These are phyloP conservation scores for Syncephalastrum racemosum DNA, from an alignment of 371 early-diverging fungal genomes.

Conservation along the genomic window DNA sequence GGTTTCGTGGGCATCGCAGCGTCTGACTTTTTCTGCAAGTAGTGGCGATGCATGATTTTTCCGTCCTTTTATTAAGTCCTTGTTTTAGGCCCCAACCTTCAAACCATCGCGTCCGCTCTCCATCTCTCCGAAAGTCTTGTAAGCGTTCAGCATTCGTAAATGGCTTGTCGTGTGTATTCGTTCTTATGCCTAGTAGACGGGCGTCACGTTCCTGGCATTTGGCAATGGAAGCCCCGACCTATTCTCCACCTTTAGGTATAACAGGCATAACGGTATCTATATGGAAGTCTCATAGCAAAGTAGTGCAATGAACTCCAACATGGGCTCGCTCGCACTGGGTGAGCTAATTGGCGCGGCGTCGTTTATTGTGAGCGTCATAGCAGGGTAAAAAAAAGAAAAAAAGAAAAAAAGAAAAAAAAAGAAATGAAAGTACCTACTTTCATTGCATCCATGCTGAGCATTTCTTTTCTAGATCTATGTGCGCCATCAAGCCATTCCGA, in stretches of 20 bases:
- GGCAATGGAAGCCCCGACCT: conserved; percentile 89
- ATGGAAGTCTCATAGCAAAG: neutral
- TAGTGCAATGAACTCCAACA: conserved; percentile 71
- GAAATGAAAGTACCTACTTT: neutral
- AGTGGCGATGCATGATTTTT: neutral
- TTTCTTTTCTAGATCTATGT: conserved; percentile 58
- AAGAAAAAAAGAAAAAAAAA: conserved; percentile 14
- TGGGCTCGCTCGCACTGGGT: conserved; percentile 78
- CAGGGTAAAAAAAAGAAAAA: conserved; percentile 38
- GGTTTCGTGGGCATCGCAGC: conserved; percentile 72
- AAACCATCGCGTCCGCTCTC: conserved; percentile 61
- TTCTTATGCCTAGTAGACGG: conserved; percentile 51
- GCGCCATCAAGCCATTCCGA: conserved; percentile 65
- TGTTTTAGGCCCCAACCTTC: conserved; percentile 59
- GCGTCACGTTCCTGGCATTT: conserved; percentile 83
- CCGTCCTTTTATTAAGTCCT: neutral
- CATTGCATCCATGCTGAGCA: neutral
- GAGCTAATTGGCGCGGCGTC: conserved; percentile 81
- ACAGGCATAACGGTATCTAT: neutral
- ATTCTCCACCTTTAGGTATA: conserved; percentile 68
- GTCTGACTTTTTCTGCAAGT: conserved; percentile 71
- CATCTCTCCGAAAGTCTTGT: conserved; percentile 67
- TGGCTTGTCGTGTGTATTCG: neutral
- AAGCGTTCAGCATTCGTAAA: conserved; percentile 11
- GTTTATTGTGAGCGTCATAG: conserved; percentile 75